phyloP scores from a whole-genome alignment of 2,329 filamentous ascomycete genomes.

The Gaeumannomyces sp. region DNA sequence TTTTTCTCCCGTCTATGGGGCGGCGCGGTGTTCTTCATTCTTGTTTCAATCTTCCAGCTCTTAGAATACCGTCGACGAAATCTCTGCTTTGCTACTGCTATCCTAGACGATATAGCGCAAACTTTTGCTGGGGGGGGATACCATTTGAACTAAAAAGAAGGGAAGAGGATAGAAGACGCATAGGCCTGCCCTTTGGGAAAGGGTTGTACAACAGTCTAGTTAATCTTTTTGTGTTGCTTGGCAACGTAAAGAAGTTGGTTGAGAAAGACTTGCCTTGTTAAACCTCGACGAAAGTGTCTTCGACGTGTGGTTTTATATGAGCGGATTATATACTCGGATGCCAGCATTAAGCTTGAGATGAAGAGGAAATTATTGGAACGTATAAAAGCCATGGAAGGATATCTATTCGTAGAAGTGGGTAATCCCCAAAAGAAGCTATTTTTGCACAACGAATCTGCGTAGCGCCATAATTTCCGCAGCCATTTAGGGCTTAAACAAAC shows the following conservation, averaged over 20 bases:
- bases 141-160: neutral
- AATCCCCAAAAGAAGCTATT: too few species aligned
- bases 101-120: neutral
- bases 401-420: too few species aligned
- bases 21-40: constrained; percentile 1
- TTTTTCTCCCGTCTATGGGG: constrained; percentile 3
- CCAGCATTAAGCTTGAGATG: too few species aligned
- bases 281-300: too few species aligned
- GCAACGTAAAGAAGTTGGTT: neutral
- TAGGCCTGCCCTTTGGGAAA: constrained; percentile 1
- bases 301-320: too few species aligned
- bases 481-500: too few species aligned
- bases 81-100: neutral
- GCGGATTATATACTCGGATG: too few species aligned
- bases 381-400: too few species aligned
- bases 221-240: neutral
- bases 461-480: too few species aligned
- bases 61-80: constrained; percentile 4
- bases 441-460: too few species aligned
- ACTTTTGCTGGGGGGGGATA: neutral
- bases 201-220: neutral
- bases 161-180: constrained; percentile 5
- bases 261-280: neutral
- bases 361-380: too few species aligned
- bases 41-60: constrained; percentile 2